Evolutionary conservation across 768 basidiomycete genomes (phyloP).

Genomic region (Mycena olivaceomarginata): DNA sequence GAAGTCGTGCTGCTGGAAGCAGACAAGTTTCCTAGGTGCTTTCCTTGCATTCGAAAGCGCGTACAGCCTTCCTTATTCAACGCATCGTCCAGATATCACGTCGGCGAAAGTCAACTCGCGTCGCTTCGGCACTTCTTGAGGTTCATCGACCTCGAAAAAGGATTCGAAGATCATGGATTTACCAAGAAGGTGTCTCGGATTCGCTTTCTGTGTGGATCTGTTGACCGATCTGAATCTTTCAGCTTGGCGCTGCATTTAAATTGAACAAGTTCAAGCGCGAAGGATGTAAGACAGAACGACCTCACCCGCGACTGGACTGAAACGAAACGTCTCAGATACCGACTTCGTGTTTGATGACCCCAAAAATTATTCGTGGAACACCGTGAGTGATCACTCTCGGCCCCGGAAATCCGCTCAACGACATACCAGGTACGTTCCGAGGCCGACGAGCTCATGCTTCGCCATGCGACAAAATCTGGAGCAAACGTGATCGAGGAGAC

Average conservation of each 20-base stretch:
- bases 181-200: conserved; percentile 60
- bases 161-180: conserved; percentile 59
- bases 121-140: conserved; percentile 67
- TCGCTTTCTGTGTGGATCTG: background rate
- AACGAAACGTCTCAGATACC: conserved; percentile 63
- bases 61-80: background rate
- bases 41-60: background rate
- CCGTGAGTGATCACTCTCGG: conserved; percentile 59
- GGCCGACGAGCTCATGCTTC: conserved; percentile 48
- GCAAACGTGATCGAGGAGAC: conserved; percentile 42
- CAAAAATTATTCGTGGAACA: conserved; percentile 75
- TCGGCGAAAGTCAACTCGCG: conserved; percentile 56
- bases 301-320: background rate
- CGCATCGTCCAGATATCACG: conserved; percentile 57
- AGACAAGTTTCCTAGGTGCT: conserved; percentile 73
- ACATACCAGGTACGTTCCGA: conserved; percentile 31
- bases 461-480: conserved; percentile 45
- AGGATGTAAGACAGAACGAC: conserved; percentile 65
- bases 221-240: background rate
- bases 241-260: conserved; percentile 80
- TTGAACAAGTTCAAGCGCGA: conserved; percentile 73
- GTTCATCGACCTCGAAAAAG: conserved; percentile 59
- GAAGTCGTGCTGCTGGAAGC: conserved; percentile 76
- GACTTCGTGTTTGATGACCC: conserved; percentile 73
- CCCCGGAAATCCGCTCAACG: background rate